A percentile compares a stretch with the other conserved stretches of the same genome.
Evolutionary conservation across 257 asterid species (phyloP).

Genomic region (Paraleonurus japonicus): DNA sequence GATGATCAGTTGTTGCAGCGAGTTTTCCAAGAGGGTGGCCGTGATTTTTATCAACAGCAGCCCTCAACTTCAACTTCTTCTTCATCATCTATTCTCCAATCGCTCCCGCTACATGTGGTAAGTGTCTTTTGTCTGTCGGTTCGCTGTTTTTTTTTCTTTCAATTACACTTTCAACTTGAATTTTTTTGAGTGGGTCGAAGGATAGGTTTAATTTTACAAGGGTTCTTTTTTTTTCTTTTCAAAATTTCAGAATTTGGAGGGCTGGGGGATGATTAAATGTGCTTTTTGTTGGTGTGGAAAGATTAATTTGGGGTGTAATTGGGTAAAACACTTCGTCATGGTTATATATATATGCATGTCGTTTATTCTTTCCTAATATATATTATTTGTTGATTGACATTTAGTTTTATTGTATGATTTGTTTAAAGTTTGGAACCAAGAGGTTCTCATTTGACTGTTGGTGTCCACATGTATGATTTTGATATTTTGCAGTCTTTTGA

Average conservation of each 20-base stretch:
- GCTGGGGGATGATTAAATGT: slow-evolving; percentile 19
- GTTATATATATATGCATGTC: not conserved
- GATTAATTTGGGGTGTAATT: slow-evolving; percentile 13
- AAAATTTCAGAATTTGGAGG: slow-evolving; percentile 14
- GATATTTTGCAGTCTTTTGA: slow-evolving; percentile 77
- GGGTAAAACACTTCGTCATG: not conserved
- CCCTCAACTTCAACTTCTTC: slow-evolving; percentile 86
- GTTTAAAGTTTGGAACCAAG: not conserved
- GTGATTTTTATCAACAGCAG: slow-evolving; percentile 82
- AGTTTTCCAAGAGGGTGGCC: slow-evolving; percentile 92
- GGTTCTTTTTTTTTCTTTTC: not conserved
- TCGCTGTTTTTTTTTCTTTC: not conserved
- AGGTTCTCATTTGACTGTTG: slow-evolving; percentile 3
- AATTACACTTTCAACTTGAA: not conserved
- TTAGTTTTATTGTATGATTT: not conserved
- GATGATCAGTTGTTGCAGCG: slow-evolving; percentile 94
- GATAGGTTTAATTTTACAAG: not conserved
- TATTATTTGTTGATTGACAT: not conserved
- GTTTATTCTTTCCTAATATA: not conserved
- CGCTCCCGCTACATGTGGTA: slow-evolving; percentile 97
- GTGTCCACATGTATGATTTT: slow-evolving; percentile 15
- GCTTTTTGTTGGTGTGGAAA: slow-evolving; percentile 12
- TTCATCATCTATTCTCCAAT: slow-evolving; percentile 91
- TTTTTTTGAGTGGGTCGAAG: not conserved
- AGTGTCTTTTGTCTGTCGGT: not conserved